Percentiles rank a stretch among this genome's conserved stretches.
These are phyloP conservation scores for Mycena latifolia DNA, from an alignment of 768 basidiomycete genomes.

Conservation along the genomic window DNA sequence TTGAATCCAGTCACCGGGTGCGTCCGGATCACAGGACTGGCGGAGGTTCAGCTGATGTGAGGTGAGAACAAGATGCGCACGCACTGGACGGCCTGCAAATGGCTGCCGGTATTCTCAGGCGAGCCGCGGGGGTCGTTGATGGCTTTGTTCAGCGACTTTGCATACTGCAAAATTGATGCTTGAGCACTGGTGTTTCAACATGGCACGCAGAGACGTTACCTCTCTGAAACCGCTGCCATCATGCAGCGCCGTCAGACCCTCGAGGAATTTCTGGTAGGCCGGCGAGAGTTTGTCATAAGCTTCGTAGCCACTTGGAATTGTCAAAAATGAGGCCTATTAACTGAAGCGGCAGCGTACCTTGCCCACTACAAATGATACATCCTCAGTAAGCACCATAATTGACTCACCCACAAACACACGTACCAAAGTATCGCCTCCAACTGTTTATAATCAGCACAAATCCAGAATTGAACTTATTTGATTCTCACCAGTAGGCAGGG, in stretches of 20 bases:
- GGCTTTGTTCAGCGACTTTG: slow-evolving; percentile 41
- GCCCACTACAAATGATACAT: slow-evolving; percentile 47
- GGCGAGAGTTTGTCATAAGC: slow-evolving; percentile 75
- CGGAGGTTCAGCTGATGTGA: background rate
- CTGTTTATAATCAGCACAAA: slow-evolving; percentile 33
- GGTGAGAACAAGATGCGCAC: slow-evolving; percentile 21
- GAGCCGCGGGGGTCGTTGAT: slow-evolving; percentile 62
- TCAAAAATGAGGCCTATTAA: background rate
- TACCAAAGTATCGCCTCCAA: slow-evolving; percentile 59
- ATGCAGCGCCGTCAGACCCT: slow-evolving; percentile 70
- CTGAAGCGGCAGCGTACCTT: slow-evolving; percentile 40
- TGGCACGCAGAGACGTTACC: slow-evolving; percentile 34
- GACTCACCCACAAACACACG: slow-evolving; percentile 26
- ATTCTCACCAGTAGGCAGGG: slow-evolving; percentile 48
- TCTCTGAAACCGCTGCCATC: slow-evolving; percentile 57
- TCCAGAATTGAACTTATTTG: background rate
- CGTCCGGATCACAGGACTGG: slow-evolving; percentile 64
- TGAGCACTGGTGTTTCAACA: background rate
- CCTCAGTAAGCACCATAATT: background rate
- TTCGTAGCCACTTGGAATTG: slow-evolving; percentile 61
- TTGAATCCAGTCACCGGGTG: slow-evolving; percentile 74
- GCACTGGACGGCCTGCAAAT: slow-evolving; percentile 65
- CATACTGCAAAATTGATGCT: slow-evolving; percentile 46
- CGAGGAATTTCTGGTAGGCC: slow-evolving; percentile 63
- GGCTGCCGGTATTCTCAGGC: slow-evolving; percentile 63